Conservation (phyloP, 2,329 filamentous ascomycete genomes). For the Microcyclosporella mali region DNA sequence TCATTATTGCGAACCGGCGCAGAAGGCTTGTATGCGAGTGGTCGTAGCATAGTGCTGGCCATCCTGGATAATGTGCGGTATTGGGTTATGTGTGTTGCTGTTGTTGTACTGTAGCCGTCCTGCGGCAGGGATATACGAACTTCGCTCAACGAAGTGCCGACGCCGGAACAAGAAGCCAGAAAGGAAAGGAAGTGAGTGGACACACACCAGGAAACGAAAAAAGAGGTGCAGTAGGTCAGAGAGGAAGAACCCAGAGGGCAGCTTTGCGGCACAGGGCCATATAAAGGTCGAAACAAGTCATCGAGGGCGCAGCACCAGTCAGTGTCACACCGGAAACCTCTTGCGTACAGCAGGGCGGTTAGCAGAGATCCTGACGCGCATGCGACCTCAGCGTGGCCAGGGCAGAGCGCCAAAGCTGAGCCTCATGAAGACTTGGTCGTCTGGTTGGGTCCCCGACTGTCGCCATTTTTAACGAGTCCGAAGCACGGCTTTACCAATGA, state of each 20-base stretch:
- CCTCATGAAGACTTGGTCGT: constrained; percentile 13
- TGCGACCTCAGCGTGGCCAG: constrained; percentile 21
- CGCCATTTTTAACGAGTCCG: constrained; percentile 2
- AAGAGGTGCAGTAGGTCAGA: constrained; percentile 16
- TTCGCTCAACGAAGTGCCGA: constrained; percentile 41
- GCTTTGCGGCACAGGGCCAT: constrained; percentile 22
- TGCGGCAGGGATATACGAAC: constrained; percentile 38
- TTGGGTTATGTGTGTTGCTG: not conserved
- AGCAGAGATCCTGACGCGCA: constrained; percentile 19
- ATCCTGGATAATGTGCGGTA: not conserved
- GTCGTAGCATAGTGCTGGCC: constrained; percentile 42
- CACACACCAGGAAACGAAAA: constrained; percentile 16
- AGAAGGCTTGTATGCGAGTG: constrained; percentile 49
- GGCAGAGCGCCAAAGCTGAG: constrained; percentile 28
- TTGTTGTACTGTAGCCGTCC: constrained; percentile 31
- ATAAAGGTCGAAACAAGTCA: constrained; percentile 19
- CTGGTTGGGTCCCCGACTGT: constrained; percentile 18
- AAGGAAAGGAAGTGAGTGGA: constrained; percentile 22
- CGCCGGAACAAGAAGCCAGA: constrained; percentile 17
- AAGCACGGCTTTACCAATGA: constrained; percentile 2
- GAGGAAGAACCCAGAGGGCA: constrained; percentile 16
- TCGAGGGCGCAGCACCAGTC: constrained; percentile 17
- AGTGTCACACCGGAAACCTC: constrained; percentile 14
- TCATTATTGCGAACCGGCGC: constrained; percentile 52
- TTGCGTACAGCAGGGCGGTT: constrained; percentile 22